Percentiles rank a stretch among this genome's conserved stretches.
phyloP scores from a whole-genome alignment of 768 basidiomycete genomes.

The Asterophora lycoperdoides region DNA sequence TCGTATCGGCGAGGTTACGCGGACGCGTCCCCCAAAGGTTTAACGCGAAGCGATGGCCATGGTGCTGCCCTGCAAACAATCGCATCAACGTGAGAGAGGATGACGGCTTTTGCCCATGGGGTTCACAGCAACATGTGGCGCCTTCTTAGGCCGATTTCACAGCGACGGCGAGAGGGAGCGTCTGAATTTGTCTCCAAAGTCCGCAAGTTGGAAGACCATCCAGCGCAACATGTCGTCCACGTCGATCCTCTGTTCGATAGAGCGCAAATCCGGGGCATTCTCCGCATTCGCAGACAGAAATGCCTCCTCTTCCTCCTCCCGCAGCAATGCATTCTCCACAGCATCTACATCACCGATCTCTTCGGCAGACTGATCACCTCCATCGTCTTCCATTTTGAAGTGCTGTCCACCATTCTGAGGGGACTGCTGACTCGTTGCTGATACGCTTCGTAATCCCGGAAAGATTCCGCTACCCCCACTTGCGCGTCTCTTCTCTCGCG shows the following conservation, averaged over 20 bases:
- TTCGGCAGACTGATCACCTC: neutral
- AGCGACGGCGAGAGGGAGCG: neutral
- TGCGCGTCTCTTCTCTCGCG: slow-evolving; percentile 30
- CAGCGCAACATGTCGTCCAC: slow-evolving; percentile 23
- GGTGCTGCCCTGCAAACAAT: too few species aligned
- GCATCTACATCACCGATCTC: neutral
- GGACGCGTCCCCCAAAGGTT: too few species aligned
- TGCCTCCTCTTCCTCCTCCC: slow-evolving; percentile 15
- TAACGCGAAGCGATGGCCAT: too few species aligned
- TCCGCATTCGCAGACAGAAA: slow-evolving; percentile 19
- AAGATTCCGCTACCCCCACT: slow-evolving; percentile 20
- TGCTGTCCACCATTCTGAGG: neutral
- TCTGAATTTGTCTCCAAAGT: slow-evolving; percentile 1
- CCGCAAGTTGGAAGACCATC: slow-evolving; percentile 15
- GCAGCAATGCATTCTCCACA: neutral
- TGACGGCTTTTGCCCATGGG: too few species aligned
- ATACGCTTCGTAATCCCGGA: slow-evolving; percentile 2
- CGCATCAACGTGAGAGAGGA: too few species aligned
- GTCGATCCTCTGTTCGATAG: slow-evolving; percentile 24
- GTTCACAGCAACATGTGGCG: too few species aligned
- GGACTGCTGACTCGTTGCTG: neutral
- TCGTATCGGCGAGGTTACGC: too few species aligned
- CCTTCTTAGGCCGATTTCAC: too few species aligned
- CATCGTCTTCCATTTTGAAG: neutral
- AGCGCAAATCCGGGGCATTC: slow-evolving; percentile 20